phyloP scores from a whole-genome alignment of 805 yeast species.

The Kuraishia capsulata region DNA sequence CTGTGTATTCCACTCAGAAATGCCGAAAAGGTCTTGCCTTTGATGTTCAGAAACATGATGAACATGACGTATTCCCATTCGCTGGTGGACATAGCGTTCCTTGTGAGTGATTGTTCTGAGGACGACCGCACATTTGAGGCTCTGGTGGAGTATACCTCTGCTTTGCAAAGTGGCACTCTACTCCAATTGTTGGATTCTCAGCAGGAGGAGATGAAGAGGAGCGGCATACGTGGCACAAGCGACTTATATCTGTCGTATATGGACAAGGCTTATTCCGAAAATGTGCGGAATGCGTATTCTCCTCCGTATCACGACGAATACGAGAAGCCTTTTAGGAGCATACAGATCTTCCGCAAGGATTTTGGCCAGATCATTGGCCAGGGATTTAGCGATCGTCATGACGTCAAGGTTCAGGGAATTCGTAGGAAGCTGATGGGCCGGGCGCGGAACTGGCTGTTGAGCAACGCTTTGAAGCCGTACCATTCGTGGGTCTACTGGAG shows the following conservation, averaged over 20 bases:
- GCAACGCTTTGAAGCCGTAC: slow-evolving; percentile 67
- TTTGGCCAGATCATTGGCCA: slow-evolving; percentile 82
- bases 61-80: slow-evolving; percentile 79
- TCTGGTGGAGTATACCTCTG: slow-evolving; percentile 53
- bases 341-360: slow-evolving; percentile 74
- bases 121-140: slow-evolving; percentile 59
- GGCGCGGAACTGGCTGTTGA: slow-evolving; percentile 77
- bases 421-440: slow-evolving; percentile 81
- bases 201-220: slow-evolving; percentile 22
- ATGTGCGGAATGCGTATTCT: slow-evolving; percentile 47
- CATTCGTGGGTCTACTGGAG: slow-evolving; percentile 93
- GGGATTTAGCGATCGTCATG: slow-evolving; percentile 77
- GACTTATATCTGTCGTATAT: slow-evolving; percentile 63
- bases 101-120: slow-evolving; percentile 71
- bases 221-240: slow-evolving; percentile 39
- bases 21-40: slow-evolving; percentile 67
- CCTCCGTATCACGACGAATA: slow-evolving; percentile 61
- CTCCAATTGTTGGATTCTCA: slow-evolving; percentile 35
- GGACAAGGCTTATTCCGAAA: slow-evolving; percentile 50
- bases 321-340: slow-evolving; percentile 62
- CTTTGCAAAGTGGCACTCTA: slow-evolving; percentile 64
- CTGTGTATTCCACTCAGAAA: slow-evolving; percentile 71
- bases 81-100: slow-evolving; percentile 69
- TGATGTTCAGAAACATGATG: slow-evolving; percentile 81
- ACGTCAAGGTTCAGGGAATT: slow-evolving; percentile 77